Base-by-base conservation (phyloP, 305 asterid species). In the Coffea humblotiana region DNA sequence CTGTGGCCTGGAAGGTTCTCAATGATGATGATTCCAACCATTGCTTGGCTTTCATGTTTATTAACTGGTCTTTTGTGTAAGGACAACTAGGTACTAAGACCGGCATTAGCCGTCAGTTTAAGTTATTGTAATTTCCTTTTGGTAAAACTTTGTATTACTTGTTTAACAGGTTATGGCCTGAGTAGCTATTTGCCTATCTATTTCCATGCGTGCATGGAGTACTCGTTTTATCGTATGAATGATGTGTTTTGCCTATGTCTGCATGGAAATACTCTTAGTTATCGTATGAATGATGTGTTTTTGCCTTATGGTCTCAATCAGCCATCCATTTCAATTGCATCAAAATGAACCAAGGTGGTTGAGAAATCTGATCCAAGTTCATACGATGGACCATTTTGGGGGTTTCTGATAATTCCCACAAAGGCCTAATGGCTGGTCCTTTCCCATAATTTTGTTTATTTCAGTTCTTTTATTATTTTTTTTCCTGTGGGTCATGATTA, bases 51-150 rank as follows among this genome's bases (percentile, higher is more conserved):
- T 96, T 96, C 88, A 92, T 96, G 98, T 96, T 96, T 82, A 86
- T 94, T 83, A 96, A 94, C 90, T 96, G 99, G 99, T 96, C 98
- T 77, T 96, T 96, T 82, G 91, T 90, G 80, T 94, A 85, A 86
- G 80, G 64, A 65, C 61, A 19, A 35, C 76, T 52, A 72, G 78
- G 77, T 45, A 49, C 51, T 21, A 35, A 70, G 70, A 54, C 27
- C 71, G 72, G 76, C 74, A 13, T 73, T 66, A 74, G 72, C 54
- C 18, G 43, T 9, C n/a, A 51, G 77, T 45, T 40, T 77, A 68
- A 61, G 78, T 82, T 79, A 65, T 72, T 48, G 27, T 78, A 64
- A 75, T 72, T 77, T 49, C 58, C 37, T 78, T 75, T 81, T 78
- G 81, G 56, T 8, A 40, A 18, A 83, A 81, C 80, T 86, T 75